Percentiles rank a stretch among this genome's conserved stretches.
Evolutionary conservation across 495 filamentous ascomycete species (phyloP).

Genomic region (Podospora pseudopauciseta): DNA sequence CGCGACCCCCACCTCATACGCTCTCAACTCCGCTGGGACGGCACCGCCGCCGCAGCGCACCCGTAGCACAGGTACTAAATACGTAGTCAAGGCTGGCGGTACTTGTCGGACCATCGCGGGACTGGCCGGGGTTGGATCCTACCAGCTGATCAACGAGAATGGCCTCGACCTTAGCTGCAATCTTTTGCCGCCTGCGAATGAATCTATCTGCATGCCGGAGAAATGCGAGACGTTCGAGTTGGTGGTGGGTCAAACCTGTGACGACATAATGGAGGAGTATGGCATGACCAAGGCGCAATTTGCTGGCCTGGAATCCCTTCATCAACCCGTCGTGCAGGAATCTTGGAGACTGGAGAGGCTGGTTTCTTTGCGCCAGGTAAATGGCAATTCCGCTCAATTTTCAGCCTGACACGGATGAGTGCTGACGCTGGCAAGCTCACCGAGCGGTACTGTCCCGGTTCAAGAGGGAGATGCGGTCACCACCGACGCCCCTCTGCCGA

Average conservation of each 20-base stretch:
- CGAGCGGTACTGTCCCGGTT: no score
- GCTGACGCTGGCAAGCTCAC: no score
- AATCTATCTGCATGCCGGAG: constrained; percentile 13
- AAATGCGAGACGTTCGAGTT: constrained; percentile 13
- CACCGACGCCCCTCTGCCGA: no score
- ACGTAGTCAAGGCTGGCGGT: constrained; percentile 6
- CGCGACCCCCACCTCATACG: not conserved
- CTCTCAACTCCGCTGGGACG: not conserved
- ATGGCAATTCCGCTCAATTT: no score
- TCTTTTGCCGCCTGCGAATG: not conserved
- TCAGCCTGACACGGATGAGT: no score
- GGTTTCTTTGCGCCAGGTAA: no score
- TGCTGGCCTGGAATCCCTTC: constrained; percentile 16
- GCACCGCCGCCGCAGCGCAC: not conserved
- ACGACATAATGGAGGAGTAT: constrained; percentile 9
- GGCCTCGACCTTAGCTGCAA: constrained; percentile 18
- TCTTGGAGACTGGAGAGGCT: no score
- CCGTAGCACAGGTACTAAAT: no score
- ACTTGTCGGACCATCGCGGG: constrained; percentile 21
- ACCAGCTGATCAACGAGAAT: constrained; percentile 24
- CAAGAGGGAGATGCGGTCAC: no score
- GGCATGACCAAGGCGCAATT: constrained; percentile 15
- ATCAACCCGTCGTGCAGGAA: constrained; percentile 16
- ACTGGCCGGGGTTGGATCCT: constrained; percentile 14
- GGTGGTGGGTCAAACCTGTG: constrained; percentile 15